Evolutionary conservation across 257 asterid species (phyloP).

Genomic region (Capsicum chinense): DNA sequence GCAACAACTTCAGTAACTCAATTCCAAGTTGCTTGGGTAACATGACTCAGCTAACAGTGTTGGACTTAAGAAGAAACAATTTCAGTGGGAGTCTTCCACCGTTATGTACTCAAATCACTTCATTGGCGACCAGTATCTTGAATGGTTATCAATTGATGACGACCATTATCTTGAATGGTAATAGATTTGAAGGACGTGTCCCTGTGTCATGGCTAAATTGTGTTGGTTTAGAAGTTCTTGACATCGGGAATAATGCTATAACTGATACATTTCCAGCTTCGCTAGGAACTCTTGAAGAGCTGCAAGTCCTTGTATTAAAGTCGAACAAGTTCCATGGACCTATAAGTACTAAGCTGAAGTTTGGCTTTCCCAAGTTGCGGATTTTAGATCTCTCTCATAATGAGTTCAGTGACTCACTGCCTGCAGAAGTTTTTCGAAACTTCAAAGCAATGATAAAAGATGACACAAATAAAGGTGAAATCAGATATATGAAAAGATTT

Average conservation of each 20-base stretch:
- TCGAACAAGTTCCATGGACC: conserved; percentile 26
- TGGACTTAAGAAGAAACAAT: neutral
- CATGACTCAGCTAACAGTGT: neutral
- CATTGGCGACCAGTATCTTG: neutral
- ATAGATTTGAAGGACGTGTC: neutral
- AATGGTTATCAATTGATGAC: neutral
- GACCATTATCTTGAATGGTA: neutral
- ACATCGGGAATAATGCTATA: neutral
- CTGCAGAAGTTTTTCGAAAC: neutral
- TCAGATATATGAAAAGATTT: neutral
- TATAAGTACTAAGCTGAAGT: neutral
- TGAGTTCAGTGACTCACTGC: neutral
- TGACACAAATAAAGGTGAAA: neutral
- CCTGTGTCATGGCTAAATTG: neutral
- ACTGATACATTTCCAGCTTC: conserved; percentile 16
- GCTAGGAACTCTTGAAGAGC: neutral
- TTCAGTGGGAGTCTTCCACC: neutral
- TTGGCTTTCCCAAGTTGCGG: neutral
- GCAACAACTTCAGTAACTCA: neutral
- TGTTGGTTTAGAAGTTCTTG: neutral
- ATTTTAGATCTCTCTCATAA: neutral
- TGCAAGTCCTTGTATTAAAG: conserved; percentile 24
- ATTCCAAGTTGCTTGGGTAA: neutral
- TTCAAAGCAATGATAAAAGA: neutral
- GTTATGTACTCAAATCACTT: neutral